Conservation (phyloP, 768 basidiomycete species). For the Multifurca ochricompacta region DNA sequence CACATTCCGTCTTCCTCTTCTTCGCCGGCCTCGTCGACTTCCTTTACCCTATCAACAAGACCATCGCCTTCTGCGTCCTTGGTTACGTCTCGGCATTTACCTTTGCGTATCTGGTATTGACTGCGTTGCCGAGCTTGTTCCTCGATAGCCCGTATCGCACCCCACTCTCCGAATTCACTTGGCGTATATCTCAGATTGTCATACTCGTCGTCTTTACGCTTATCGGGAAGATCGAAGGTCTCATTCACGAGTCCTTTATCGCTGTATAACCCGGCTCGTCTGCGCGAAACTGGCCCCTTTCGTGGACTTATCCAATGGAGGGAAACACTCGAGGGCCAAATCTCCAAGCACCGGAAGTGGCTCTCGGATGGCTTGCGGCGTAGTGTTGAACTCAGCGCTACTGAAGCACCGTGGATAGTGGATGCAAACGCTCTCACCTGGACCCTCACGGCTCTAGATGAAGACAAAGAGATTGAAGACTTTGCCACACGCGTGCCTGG, state of each 20-base stretch:
- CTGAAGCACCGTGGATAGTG: neutral
- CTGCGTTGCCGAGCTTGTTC: neutral
- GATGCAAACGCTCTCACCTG: neutral
- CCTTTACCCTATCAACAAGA: constrained; percentile 3
- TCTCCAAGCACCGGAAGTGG: neutral
- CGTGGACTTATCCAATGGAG: neutral
- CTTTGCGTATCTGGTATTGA: neutral
- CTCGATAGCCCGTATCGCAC: neutral
- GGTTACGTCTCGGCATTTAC: neutral
- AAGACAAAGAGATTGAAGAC: neutral
- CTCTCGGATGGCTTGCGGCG: neutral
- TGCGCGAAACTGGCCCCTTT: neutral
- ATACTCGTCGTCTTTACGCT: neutral
- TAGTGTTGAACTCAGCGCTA: neutral
- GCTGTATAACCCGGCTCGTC: neutral
- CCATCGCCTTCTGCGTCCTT: constrained; percentile 4
- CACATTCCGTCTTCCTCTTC: constrained; percentile 10
- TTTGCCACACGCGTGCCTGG: neutral
- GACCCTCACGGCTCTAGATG: neutral
- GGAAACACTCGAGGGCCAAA: neutral
- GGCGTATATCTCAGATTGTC: neutral
- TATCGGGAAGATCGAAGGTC: neutral
- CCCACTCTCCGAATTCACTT: neutral
- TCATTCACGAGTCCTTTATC: neutral
- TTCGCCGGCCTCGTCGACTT: constrained; percentile 12